Conservation (phyloP, 2,329 filamentous ascomycete genomes). For the Venturia oleaginea region DNA sequence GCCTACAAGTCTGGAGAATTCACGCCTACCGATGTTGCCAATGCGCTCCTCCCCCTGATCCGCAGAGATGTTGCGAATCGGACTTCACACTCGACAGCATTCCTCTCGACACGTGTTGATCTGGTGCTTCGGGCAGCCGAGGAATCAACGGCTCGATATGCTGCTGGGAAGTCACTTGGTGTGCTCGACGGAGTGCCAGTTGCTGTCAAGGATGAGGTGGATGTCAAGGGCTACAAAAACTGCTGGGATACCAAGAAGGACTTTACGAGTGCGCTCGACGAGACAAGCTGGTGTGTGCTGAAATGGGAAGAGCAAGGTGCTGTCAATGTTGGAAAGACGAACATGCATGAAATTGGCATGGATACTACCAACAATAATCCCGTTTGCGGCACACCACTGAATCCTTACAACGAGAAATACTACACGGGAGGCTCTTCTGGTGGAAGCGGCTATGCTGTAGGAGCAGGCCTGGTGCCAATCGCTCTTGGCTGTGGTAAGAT, state of each 20-base stretch:
- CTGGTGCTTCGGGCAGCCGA: conserved; percentile 57
- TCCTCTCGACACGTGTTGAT: conserved; percentile 58
- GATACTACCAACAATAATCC: conserved; percentile 81
- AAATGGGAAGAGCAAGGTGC: conserved; percentile 67
- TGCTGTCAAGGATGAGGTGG: conserved; percentile 73
- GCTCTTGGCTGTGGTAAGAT: conserved; percentile 66
- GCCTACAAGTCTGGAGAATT: conserved; percentile 60
- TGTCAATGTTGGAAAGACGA: conserved; percentile 64
- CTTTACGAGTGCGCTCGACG: conserved; percentile 36
- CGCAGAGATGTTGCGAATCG: conserved; percentile 43
- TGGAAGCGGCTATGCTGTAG: conserved; percentile 62
- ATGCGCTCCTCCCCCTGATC: conserved; percentile 63
- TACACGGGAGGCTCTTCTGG: conserved; percentile 77
- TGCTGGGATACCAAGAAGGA: conserved; percentile 56
- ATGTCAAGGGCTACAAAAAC: conserved; percentile 60
- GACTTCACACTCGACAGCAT: conserved; percentile 60
- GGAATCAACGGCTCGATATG: conserved; percentile 65
- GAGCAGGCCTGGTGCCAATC: conserved; percentile 64
- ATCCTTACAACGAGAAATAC: conserved; percentile 67
- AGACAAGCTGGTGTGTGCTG: conserved; percentile 60
- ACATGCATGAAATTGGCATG: conserved; percentile 68
- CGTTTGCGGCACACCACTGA: conserved; percentile 62
- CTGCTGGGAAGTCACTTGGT: conserved; percentile 54
- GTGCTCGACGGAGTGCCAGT: conserved; percentile 75
- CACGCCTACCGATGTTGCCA: conserved; percentile 63